These are phyloP conservation scores for Aspergillus calidoustus DNA, from an alignment of 2,329 filamentous ascomycete genomes.

Conservation along the genomic window DNA sequence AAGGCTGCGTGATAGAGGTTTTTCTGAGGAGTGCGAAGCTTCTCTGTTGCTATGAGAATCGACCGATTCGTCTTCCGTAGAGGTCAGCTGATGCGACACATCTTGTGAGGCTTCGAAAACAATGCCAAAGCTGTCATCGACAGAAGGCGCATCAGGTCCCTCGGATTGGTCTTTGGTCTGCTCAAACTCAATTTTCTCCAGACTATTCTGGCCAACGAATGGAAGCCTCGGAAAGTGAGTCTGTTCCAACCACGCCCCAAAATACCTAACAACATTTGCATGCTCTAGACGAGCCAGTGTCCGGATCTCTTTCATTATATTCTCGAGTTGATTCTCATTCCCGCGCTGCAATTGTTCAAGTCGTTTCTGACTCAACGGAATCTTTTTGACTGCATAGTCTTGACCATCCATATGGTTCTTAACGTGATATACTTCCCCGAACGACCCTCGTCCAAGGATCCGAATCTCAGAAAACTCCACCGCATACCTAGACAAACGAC, in stretches of 20 bases:
- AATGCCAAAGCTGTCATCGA: slow-evolving; percentile 42
- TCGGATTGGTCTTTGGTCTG: slow-evolving; percentile 16
- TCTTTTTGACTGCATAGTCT: slow-evolving; percentile 69
- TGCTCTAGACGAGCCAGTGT: slow-evolving; percentile 67
- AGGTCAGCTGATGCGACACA: slow-evolving; percentile 5
- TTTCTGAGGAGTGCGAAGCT: slow-evolving; percentile 47
- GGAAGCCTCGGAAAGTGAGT: slow-evolving; percentile 31
- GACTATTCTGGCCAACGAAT: slow-evolving; percentile 11
- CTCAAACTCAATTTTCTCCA: slow-evolving; percentile 21
- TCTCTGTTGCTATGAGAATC: slow-evolving; percentile 29
- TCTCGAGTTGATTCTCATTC: slow-evolving; percentile 59
- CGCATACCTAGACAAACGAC: slow-evolving; percentile 49
- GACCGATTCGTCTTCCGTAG: slow-evolving; percentile 6
- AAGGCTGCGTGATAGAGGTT: slow-evolving; percentile 42
- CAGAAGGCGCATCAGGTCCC: slow-evolving; percentile 23
- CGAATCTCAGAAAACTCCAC: slow-evolving; percentile 59
- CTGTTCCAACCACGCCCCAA: slow-evolving; percentile 66
- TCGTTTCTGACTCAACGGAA: slow-evolving; percentile 59
- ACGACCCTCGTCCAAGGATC: slow-evolving; percentile 67
- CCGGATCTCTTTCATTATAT: slow-evolving; percentile 63
- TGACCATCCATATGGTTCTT: slow-evolving; percentile 65
- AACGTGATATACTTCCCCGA: slow-evolving; percentile 67
- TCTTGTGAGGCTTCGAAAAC: slow-evolving; percentile 47
- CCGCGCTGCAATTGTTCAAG: slow-evolving; percentile 57
- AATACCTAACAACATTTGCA: slow-evolving; percentile 69